These are phyloP conservation scores for Westerdykella ornata DNA, from an alignment of 2,329 filamentous ascomycete species.

Conservation along the genomic window DNA sequence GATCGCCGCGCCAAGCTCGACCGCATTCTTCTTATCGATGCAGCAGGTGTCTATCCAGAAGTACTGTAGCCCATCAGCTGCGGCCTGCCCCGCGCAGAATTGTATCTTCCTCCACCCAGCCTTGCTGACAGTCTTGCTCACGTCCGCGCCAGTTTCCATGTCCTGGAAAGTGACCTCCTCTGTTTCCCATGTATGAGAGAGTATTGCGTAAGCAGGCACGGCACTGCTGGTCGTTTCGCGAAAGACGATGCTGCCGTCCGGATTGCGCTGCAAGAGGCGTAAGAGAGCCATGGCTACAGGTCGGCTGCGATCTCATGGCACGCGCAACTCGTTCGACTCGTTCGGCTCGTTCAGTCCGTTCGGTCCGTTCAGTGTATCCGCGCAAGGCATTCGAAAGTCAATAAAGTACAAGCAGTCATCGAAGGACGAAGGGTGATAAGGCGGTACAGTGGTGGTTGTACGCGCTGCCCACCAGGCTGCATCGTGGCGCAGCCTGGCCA, in stretches of 20 bases:
- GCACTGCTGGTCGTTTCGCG: too few relatives aligned
- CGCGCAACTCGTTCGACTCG: conserved; percentile 6
- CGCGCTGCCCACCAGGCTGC: conserved; percentile 11
- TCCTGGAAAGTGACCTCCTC: conserved; percentile 15
- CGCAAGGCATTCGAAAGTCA: conserved; percentile 4
- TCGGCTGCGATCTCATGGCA: conserved; percentile 7
- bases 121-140: conserved; percentile 9
- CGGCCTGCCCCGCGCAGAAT: conserved; percentile 14
- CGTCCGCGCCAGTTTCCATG: conserved; percentile 7
- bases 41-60: conserved; percentile 17
- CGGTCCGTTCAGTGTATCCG: conserved; percentile 6
- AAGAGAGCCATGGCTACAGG: conserved; percentile 1
- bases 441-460: conserved; percentile 6
- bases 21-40: conserved; percentile 11
- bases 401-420: conserved; percentile 6
- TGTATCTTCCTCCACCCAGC: conserved; percentile 13
- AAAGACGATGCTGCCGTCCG: too few relatives aligned
- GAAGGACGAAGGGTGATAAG: not conserved
- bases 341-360: conserved; percentile 4
- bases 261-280: too few relatives aligned
- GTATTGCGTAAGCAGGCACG: conserved; percentile 17
- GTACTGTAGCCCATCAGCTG: conserved; percentile 9
- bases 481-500: conserved; percentile 6
- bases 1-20: conserved; percentile 13
- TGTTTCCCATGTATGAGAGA: conserved; percentile 13